Base-by-base conservation (phyloP, 2,329 filamentous ascomycete species). In the Rutstroemia sp. region DNA sequence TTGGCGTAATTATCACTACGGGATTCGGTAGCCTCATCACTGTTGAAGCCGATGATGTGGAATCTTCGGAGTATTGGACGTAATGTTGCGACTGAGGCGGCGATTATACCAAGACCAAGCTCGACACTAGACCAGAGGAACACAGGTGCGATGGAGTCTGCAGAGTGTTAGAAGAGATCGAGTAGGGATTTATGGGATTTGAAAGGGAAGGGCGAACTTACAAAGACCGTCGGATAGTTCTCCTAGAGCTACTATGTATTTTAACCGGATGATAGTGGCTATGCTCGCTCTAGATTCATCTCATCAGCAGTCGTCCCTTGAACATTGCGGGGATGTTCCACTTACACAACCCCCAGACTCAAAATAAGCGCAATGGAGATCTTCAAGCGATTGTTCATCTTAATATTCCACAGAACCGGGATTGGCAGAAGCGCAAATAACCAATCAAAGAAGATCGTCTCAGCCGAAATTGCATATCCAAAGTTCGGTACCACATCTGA, bases 391-490 rank as follows among this genome's bases (percentile, higher is more conserved):
- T 5, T 3, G 7, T 9, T 44, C 53, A 55, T 55, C 19, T 27
- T 50, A 6, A 55, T 34, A 7, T 37, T 16, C 53, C 53, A 55
- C 17, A 55, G 12, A 16, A 55, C 42, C 1, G 53, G 53, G 39
- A 55, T 44, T 23, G 53, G 53, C 25, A 55, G 16, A 17, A 55
- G 47, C 1, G 53, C 23, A 34, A 55, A 50, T 19, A 42, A 17
- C 53, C 53, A 55, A 50, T 55, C 53, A 17, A 55, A 55, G n/a
- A 55, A 50, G 25, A 55, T 55, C 6, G 53, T 55, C 46, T 45
- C 12, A 23, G 44, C 34, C 5, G 44, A 54, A 48, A 54, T 27
- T 12, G 44, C 44, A 49, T 42, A 54, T 30, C 42, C 51, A 10
- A 49, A 39, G 34, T 30, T 41, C n/a, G 34, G 2, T 10, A 54